These are phyloP conservation scores for Gigaspora rosea DNA, from an alignment of 192 early-diverging fungal genomes.

Conservation along the genomic window DNA sequence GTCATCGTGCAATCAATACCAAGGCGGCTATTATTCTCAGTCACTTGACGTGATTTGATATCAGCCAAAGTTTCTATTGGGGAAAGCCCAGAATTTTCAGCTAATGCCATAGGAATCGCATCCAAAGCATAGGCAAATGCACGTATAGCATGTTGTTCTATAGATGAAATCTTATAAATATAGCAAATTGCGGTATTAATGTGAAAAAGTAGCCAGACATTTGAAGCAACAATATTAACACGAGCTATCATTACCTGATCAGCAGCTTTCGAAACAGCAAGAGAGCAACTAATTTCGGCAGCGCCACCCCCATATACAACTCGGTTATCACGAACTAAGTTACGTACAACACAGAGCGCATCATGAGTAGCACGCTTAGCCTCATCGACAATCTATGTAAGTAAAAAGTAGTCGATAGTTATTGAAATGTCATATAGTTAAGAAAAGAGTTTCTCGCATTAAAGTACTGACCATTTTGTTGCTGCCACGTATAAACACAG, in stretches of 20 bases:
- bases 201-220: neutral
- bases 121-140: slow-evolving; percentile 97
- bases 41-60: slow-evolving; percentile 92
- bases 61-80: slow-evolving; percentile 97
- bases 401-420: neutral
- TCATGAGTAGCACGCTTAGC: slow-evolving; percentile 97
- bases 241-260: slow-evolving; percentile 59
- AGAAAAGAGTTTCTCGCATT: no score
- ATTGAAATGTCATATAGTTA: neutral
- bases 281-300: slow-evolving; percentile 94
- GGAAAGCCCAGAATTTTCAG: slow-evolving; percentile 96
- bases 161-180: slow-evolving; percentile 63
- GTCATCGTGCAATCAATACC: slow-evolving; percentile 96
- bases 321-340: slow-evolving; percentile 94
- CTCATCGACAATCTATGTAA: slow-evolving; percentile 88
- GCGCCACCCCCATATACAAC: slow-evolving; percentile 99
- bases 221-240: neutral
- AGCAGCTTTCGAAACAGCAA: slow-evolving; percentile 90
- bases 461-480: slow-evolving; percentile 86
- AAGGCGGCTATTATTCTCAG: slow-evolving; percentile 81
- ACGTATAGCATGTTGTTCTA: slow-evolving; percentile 99
- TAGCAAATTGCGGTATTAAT: neutral
- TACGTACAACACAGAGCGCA: slow-evolving; percentile 98
- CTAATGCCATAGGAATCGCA: slow-evolving; percentile 87
- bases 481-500: slow-evolving; percentile 95